Evolutionary conservation across 495 filamentous ascomycete species (phyloP), one percentile per base, ranked within the genome.

Genomic region (Evernia prunastri): DNA sequence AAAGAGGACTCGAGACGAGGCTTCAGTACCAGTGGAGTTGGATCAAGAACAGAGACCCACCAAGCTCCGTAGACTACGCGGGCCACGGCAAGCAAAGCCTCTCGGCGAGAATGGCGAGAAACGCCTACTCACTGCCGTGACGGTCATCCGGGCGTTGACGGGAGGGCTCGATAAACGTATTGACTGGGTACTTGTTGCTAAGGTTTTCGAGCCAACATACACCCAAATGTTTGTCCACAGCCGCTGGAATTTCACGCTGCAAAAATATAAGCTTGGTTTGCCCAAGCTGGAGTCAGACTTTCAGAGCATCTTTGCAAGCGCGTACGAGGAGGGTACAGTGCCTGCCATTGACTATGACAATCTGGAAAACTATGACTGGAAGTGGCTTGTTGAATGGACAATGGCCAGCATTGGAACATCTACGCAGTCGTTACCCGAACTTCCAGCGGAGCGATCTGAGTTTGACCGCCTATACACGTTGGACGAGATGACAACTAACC

Each of bases 301-400:
- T 71, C 88, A 91, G 66, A 79, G 85, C 39, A 78, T 79, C 20
- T 96, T 90, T 71, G 74, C 92, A 25, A 79, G 82, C 49, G 95
- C 90, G 0, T 97, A 96, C 69, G 82, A 82, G 58, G 79, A 81
- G 4, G 82, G 82, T 12, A 77, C 87, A 58, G 66, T 97, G 0
- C 87, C 89, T 3, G 69, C 76, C 3, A 80, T 99, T 37, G 80
- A 96, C 72, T 93, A 85, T 65, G 75, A 86, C 43, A 73, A 95
- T 65, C 77, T 91, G 8, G 76, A 84, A 39, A 78, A 75, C 15
- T 95, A 95, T 68, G 86, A 96, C 70, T 95, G 94, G 90, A 77
- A 80, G 36, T 73, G 71, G 43, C 70, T 96, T 15, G 81, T 95
- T 35, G 80, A 87, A 17, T 98, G 94, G 94, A 84, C 84, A 20